phyloP scores from a whole-genome alignment of 2,329 filamentous ascomycete species.

The Sarocladiaceae sp. region DNA sequence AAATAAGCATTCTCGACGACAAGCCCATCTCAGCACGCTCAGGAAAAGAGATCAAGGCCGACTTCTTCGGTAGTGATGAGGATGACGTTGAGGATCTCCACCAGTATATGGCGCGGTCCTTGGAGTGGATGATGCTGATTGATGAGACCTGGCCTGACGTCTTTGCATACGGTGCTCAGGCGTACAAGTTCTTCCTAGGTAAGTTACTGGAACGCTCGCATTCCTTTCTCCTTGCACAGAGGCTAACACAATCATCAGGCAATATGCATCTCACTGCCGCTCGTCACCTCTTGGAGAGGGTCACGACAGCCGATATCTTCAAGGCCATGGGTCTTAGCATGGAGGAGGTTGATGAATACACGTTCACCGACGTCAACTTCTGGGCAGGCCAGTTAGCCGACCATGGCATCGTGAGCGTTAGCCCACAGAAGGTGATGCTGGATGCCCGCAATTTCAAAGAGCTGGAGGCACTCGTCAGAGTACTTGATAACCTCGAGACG shows the following conservation, averaged over 20 bases:
- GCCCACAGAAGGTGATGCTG: constrained; percentile 38
- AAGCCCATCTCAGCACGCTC: constrained; percentile 27
- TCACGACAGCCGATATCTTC: constrained; percentile 47
- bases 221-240: not conserved
- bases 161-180: constrained; percentile 62
- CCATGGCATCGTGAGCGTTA: constrained; percentile 30
- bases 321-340: constrained; percentile 30
- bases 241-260: constrained; percentile 28
- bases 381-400: constrained; percentile 33
- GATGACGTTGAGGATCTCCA: constrained; percentile 56
- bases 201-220: constrained; percentile 35
- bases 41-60: constrained; percentile 61
- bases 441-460: constrained; percentile 63
- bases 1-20: constrained; percentile 36
- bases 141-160: constrained; percentile 68
- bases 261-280: constrained; percentile 50
- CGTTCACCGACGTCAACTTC: constrained; percentile 36
- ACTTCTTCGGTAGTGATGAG: constrained; percentile 65
- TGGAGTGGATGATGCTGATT: constrained; percentile 81
- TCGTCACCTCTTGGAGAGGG: constrained; percentile 46
- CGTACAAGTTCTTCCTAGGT: constrained; percentile 85
- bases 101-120: constrained; percentile 66
- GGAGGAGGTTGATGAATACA: constrained; percentile 30
- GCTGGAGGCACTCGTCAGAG: constrained; percentile 62
- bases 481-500: constrained; percentile 64